Conservation (phyloP, 257 asterid species). For the Nicotiana noctiflora region DNA sequence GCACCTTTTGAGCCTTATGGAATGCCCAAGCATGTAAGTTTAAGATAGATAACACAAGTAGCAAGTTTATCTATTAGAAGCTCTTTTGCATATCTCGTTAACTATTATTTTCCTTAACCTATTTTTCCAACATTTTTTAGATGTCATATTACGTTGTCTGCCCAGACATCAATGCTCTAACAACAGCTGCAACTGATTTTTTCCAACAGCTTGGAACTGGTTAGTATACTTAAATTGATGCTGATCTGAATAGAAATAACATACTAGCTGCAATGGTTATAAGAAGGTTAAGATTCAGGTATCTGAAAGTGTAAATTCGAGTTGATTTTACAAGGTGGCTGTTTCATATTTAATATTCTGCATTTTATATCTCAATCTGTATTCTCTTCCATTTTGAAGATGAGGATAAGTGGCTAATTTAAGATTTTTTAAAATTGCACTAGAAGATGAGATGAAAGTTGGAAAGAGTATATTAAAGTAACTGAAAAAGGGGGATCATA, state of each 20-base stretch:
- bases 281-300: not conserved
- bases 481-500: not conserved
- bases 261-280: not conserved
- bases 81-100: slow-evolving; percentile 11
- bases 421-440: not conserved
- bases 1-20: slow-evolving; percentile 99
- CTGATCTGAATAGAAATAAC: not conserved
- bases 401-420: not conserved
- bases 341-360: not conserved
- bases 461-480: not conserved
- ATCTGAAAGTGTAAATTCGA: not conserved
- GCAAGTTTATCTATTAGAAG: slow-evolving; percentile 9
- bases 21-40: slow-evolving; percentile 74
- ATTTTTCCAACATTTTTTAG: slow-evolving; percentile 34
- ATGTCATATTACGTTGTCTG: slow-evolving; percentile 91
- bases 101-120: not conserved
- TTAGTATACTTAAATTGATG: slow-evolving; percentile 27
- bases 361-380: not conserved
- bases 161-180: slow-evolving; percentile 93
- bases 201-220: slow-evolving; percentile 99
- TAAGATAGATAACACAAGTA: not conserved
- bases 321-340: not conserved
- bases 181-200: slow-evolving; percentile 86
- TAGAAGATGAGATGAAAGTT: not conserved
- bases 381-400: not conserved